Conservation (phyloP, 352 stramenopile species). For the Phytophthora sojae region DNA sequence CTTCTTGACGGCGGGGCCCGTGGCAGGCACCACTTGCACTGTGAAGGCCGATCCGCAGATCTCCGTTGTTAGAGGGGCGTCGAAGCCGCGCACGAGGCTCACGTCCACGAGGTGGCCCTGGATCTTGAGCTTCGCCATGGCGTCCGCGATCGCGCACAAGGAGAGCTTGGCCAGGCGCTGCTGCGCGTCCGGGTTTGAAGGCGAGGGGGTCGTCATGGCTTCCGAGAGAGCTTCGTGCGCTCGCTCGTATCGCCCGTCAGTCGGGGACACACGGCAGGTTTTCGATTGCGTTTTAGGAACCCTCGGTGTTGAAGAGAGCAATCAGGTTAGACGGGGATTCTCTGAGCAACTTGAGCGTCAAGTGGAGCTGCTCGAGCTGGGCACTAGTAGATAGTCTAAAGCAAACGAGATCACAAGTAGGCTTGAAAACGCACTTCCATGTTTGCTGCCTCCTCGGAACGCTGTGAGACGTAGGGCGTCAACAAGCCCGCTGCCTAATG, state of each 20-base stretch:
- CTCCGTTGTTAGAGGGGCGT: slow-evolving; percentile 62
- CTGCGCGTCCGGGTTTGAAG: slow-evolving; percentile 14
- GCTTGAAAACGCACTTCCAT: too few relatives aligned
- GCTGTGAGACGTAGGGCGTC: too few relatives aligned
- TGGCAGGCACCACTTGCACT: slow-evolving; percentile 72
- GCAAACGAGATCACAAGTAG: too few relatives aligned
- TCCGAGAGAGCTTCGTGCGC: background rate
- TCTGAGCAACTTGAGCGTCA: too few relatives aligned
- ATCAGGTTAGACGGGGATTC: background rate
- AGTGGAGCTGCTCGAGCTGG: too few relatives aligned
- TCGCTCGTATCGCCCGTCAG: background rate
- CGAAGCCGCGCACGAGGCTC: slow-evolving; percentile 68
- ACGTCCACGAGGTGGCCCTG: slow-evolving; percentile 78
- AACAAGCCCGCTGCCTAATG: too few relatives aligned
- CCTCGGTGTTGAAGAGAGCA: background rate
- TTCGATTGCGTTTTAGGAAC: background rate
- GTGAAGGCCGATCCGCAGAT: slow-evolving; percentile 73
- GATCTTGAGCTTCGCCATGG: slow-evolving; percentile 71
- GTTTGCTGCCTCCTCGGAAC: too few relatives aligned
- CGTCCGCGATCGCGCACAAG: slow-evolving; percentile 74
- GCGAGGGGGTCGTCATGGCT: background rate
- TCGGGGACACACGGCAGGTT: background rate
- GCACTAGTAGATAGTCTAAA: too few relatives aligned
- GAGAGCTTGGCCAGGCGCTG: slow-evolving; percentile 71
- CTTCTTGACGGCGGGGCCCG: slow-evolving; percentile 66